phyloP scores from a whole-genome alignment of 179 eudicot species.

The Drosera spatulata region DNA sequence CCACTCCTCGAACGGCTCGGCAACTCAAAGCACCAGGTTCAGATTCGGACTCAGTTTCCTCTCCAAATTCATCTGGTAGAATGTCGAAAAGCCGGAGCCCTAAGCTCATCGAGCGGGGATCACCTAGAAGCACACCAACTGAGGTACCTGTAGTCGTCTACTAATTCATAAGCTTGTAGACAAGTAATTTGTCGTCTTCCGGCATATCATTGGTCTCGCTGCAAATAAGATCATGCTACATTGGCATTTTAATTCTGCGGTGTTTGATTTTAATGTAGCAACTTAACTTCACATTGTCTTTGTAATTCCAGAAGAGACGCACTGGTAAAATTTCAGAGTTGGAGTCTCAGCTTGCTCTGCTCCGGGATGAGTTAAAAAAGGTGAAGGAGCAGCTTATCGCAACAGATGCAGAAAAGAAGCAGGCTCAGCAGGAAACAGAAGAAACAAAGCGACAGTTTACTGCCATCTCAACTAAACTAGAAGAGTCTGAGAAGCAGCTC shows the following conservation, averaged over 20 bases:
- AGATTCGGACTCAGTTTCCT: constrained; percentile 4
- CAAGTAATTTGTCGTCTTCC: background rate
- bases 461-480: constrained; percentile 47
- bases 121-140: constrained; percentile 32
- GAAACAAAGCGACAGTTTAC: constrained; percentile 46
- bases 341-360: constrained; percentile 69
- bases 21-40: constrained; percentile 24
- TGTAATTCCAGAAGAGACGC: constrained; percentile 37
- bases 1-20: constrained; percentile 49
- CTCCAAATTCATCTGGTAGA: constrained; percentile 4
- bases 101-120: constrained; percentile 44
- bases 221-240: too few species aligned
- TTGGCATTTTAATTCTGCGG: too few species aligned
- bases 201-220: too few species aligned
- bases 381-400: constrained; percentile 55
- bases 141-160: too few species aligned
- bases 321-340: constrained; percentile 54
- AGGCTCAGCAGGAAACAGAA: constrained; percentile 51
- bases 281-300: too few species aligned
- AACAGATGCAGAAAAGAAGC: constrained; percentile 47
- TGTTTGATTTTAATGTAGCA: too few species aligned
- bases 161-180: constrained; percentile 53
- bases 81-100: constrained; percentile 62
- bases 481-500: constrained; percentile 51
- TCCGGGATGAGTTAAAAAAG: constrained; percentile 56